Base-by-base conservation (phyloP, 2,329 filamentous ascomycete genomes). In the Didymella arachidicola region DNA sequence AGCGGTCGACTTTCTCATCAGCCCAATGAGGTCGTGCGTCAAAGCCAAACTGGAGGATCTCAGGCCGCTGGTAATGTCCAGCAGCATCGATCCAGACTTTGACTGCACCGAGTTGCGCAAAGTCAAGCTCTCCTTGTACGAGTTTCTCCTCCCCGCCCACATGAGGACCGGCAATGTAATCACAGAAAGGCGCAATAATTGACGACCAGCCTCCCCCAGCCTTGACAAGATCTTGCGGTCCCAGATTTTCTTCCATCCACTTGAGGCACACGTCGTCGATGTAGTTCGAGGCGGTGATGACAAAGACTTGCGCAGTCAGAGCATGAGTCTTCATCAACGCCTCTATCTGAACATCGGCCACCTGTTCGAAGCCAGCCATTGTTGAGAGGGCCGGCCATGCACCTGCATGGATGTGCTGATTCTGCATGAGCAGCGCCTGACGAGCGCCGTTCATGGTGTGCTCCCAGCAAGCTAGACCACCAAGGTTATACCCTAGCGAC, bases 321-420 rank as follows among this genome's bases (percentile, higher is more conserved):
- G 80, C 79, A 58, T 81, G 80, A 5, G 70, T 67, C 67, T 81
- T 81, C 79, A 81, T 81, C 34, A 81, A 61, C 5, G 77, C 79
- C 68, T 82, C 80, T 51, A 82, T 81, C 65, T 81, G 79, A n/a
- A 69, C 69, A 59, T 79, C 74, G 2, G 78, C 79, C 6, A 77
- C 73, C 0, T 60, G 65, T 56, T 81, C 78, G 42, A 81, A 80
- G 0, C 79, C 79, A 0, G 65, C 63, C 73, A 75, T 72, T 7
- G 69, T 73, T 0, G 70, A 71, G n/a, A 73, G 60, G 59, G 53
- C 82, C 69, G 54, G 77, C 72, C 75, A 83, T 66, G 55, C 70
- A 34, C 72, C 72, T 2, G 72, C 70, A 55, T 74, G 70, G 72
- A 79, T 73, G 32, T 77, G 72, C 47, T 77, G 71, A 18, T 72